A percentile compares a stretch with the other conserved stretches of the same genome.
phyloP scores from a whole-genome alignment of 2,329 filamentous ascomycete genomes.

The Diaporthe sp. region DNA sequence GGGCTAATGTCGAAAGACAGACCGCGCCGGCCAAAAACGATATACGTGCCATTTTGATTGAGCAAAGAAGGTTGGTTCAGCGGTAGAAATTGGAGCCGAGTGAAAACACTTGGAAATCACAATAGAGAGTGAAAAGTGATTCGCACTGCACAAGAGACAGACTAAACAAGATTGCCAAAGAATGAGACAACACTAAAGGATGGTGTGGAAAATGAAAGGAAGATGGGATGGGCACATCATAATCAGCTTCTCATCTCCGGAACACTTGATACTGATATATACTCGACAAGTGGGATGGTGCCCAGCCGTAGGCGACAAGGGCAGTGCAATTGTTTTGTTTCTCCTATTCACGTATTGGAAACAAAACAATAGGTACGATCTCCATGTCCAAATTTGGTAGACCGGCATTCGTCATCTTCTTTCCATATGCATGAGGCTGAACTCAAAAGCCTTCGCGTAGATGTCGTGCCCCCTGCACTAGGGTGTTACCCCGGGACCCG shows the following conservation, averaged over 20 bases:
- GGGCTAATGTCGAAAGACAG: background rate
- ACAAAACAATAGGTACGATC: background rate
- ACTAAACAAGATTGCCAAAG: slow-evolving; percentile 3
- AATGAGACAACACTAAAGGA: background rate
- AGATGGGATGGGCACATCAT: background rate
- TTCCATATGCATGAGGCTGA: slow-evolving; percentile 2
- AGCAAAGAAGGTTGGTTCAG: background rate
- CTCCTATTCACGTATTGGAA: background rate
- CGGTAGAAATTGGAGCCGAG: background rate
- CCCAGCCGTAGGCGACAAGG: background rate
- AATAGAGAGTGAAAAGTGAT: background rate
- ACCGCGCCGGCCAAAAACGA: background rate
- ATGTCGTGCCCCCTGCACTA: slow-evolving; percentile 13
- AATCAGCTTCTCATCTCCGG: background rate
- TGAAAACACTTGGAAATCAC: background rate
- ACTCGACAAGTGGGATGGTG: background rate
- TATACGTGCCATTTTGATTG: background rate
- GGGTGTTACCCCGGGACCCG: background rate
- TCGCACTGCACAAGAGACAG: background rate
- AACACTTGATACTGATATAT: background rate
- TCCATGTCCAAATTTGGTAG: background rate
- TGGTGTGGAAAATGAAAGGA: background rate
- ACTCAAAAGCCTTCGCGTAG: slow-evolving; percentile 7
- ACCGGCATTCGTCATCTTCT: background rate
- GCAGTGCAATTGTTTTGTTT: background rate